Evolutionary conservation across 2,329 filamentous ascomycete species (phyloP), one percentile per base, ranked within the genome.

Genomic region (Epichloe coenophiala): DNA sequence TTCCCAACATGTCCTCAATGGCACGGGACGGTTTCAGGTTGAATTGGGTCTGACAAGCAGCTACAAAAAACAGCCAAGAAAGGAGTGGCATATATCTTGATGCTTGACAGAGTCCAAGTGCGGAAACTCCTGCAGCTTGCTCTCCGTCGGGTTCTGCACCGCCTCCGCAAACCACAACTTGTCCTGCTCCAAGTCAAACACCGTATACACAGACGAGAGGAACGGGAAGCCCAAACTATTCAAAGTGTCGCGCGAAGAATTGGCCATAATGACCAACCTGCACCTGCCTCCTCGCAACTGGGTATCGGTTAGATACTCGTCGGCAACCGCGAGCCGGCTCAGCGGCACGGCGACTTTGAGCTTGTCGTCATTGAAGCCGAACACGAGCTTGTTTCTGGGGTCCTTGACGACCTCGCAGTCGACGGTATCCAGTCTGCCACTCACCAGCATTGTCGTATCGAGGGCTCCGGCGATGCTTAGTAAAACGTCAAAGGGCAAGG

Each of bases 121-220:
- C 2, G 39, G 39, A 12, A 42, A 21, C 39, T 42, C 39, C 17
- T 3, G 15, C 39, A 42, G 4, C 15, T 46, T 59, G 12, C 13
- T 38, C 17, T 31, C 13, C 23, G 43, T 45, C n/a, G 43, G 3
- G 27, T 45, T 35, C 43, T 45, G 21, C 21, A 45, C 43, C 43
- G 43, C 43, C 23, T 45, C 43, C 2, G 43, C 43, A 17, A 45
- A 45, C 43, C 23, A n/a, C 23, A 45, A 17, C 21, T 1, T 45
- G 21, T 45, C 7, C 12, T 35, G 11, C 13, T 45, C 43, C 31
- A 45, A 17, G 27, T 45, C 43, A 45, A 45, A 45, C 21, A 45
- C 43, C 13, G 43, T 33, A 33, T 45, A 45, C 21, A 33, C 43
- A 12, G 43, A 17, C 23, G 43, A 45, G 4, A 42, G 17, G n/a